These are phyloP conservation scores for Pichia kudriavzevii DNA, from an alignment of 1,139 yeast species.

Conservation along the genomic window DNA sequence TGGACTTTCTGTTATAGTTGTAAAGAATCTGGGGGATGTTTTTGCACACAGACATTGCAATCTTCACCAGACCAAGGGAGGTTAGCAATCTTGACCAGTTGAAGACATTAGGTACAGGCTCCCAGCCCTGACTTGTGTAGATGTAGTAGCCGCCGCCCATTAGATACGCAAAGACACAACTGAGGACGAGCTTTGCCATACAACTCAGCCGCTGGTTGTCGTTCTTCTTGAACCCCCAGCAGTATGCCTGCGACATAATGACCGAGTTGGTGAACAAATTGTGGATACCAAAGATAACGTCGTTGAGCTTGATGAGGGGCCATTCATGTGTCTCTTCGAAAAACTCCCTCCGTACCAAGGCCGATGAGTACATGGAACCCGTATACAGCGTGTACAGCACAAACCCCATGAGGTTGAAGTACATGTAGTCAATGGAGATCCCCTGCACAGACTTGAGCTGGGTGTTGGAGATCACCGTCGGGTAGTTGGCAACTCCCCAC, in stretches of 20 bases:
- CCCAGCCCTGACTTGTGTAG: constrained; percentile 11
- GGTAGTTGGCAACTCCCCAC: constrained; percentile 28
- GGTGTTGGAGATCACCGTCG: constrained; percentile 25
- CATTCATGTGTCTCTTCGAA: constrained; percentile 19
- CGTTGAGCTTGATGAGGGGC: constrained; percentile 26
- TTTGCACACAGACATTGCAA: constrained; percentile 41
- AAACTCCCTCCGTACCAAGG: constrained; percentile 23
- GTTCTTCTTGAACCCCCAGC: constrained; percentile 26
- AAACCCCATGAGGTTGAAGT: constrained; percentile 27
- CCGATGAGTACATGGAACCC: constrained; percentile 16
- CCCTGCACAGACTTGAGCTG: constrained; percentile 28
- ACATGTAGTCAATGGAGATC: constrained; percentile 27
- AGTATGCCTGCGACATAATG: constrained; percentile 26
- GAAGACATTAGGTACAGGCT: constrained; percentile 9
- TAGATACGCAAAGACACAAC: constrained; percentile 14
- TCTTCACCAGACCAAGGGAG: constrained; percentile 37
- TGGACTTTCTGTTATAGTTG: constrained; percentile 45
- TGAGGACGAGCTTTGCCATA: constrained; percentile 18
- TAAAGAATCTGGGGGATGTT: constrained; percentile 47
- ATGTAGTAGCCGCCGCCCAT: constrained; percentile 15
- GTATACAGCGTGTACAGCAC: constrained; percentile 25
- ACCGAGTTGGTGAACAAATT: constrained; percentile 22
- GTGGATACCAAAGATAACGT: constrained; percentile 26
- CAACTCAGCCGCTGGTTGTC: constrained; percentile 24
- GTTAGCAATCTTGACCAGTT: constrained; percentile 28